phyloP scores from a whole-genome alignment of 73 alveolate species.

The Paramecium sonneborni region DNA sequence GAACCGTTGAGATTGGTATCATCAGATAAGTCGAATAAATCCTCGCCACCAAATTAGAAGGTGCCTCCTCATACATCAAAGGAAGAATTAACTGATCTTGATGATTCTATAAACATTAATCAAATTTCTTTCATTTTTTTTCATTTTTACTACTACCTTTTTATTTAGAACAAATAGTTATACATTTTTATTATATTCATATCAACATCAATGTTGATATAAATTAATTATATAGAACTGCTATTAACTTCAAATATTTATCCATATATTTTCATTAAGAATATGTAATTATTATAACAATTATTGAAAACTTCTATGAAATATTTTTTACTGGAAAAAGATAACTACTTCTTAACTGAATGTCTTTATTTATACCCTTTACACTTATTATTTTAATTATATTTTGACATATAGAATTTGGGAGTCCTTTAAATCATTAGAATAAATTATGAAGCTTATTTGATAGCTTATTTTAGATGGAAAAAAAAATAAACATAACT shows the following conservation, averaged over 20 bases:
- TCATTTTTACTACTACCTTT: background rate
- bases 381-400: background rate
- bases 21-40: conserved; percentile 59
- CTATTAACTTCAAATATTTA: background rate
- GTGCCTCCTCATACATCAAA: conserved; percentile 48
- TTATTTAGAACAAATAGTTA: too few species aligned
- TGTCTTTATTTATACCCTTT: background rate
- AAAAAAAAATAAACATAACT: background rate
- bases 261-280: background rate
- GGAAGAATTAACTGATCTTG: conserved; percentile 40
- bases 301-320: background rate
- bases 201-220: too few species aligned
- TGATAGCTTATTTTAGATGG: background rate
- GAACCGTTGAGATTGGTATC: conserved; percentile 57
- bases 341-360: background rate
- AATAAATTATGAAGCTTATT: background rate
- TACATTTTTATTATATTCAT: too few species aligned
- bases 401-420: too few species aligned
- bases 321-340: background rate
- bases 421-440: background rate
- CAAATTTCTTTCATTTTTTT: background rate
- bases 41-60: conserved; percentile 58
- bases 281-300: background rate
- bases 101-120: background rate
- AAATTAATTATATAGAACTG: too few species aligned